Evolutionary conservation across 1,139 yeast genomes (phyloP), one percentile per base, ranked within the genome.

Genomic region (Yamadazyma atlantica): DNA sequence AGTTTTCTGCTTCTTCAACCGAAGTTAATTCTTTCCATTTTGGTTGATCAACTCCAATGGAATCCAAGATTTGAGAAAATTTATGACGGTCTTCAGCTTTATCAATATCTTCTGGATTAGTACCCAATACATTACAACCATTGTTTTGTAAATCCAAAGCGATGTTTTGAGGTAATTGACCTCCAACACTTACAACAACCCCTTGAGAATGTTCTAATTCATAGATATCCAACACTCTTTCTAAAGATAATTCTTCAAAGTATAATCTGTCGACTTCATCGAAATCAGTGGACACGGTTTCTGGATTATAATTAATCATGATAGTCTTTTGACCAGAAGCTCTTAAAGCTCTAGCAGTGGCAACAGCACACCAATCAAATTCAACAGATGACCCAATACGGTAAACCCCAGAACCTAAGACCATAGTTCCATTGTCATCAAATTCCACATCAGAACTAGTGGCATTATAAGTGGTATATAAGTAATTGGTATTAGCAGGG

Each of bases 311-410:
- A 71, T 92, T 92, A 58, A 92, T 79, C 98, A 92, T 92, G 48
- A 92, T 82, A 33, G 98, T 92, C 67, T 85, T 87, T 61, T 80
- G 82, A 46, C 95, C 95, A 41, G 83, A 75, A 41, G 80, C 84
- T 66, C 98, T 82, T 55, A 92, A 78, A 33, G 97, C 89, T 61
- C 97, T 83, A 40, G 95, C 97, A 41, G 98, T 85, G 44, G 95
- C 80, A 45, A 92, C 98, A 36, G 97, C 98, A 76, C 98, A 92
- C 98, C 98, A 92, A 67, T 92, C 98, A 55, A 92, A 92, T 69
- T 92, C 98, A 43, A 92, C 98, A 18, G 97, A 90, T 4, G 97
- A 90, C 43, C 98, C 98, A 60, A 92, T 92, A 67, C 98, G 81
- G 77, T 92, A 92, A 38, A 92, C 98, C 70, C 98, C 98, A 10